Evolutionary conservation across 1,284 basidiomycete genomes (phyloP), one percentile per base, ranked within the genome.

Genomic region (Ceratobasidium sp.): DNA sequence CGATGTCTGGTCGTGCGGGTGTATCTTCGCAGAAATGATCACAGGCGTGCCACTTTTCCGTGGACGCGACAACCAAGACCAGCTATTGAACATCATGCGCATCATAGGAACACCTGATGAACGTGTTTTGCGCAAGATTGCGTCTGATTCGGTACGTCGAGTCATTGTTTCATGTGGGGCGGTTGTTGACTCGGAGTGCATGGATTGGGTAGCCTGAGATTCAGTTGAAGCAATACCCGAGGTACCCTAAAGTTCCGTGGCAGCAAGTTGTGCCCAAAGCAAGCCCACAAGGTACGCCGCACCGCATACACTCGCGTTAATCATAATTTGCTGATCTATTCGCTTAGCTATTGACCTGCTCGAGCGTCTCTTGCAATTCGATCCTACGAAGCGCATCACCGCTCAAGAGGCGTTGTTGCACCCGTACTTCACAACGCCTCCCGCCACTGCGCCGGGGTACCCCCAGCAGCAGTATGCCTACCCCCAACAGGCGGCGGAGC

Each of bases 1-100:
- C 81, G 98, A 99, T 84, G 95, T 99, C 77, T 99, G 98, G 98
- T 97, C 95, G 6, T 98, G 97, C 74, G 98, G 98, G 7, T 99
- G 98, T 82, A 99, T 99, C 81, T 98, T 99, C 83, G 97, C 97
- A 19, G 96, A 98, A 85, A 96, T 97, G 94, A 99, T 99, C 78
- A 94, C 95, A 31, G 98, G 98, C 1, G 93, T 97, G 17, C 98
- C 98, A 17, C 88, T 99, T 50, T 99, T 99, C 89, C 90, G 98
- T 78, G 98, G 98, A 24, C 88, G 97, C 76, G 98, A 99, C 83
- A 99, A 99, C 82, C 94, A 97, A 79, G 98, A 99, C 83, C 98
- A 99, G 82, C 87, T 99, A 15, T 88, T 97, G 69, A 97, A 98
- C 81, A 99, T 99, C 81, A 95, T 99, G 90, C 90, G 97, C 79